Evolutionary conservation across 768 basidiomycete genomes (phyloP).

Genomic region (Dioszegia crocea): DNA sequence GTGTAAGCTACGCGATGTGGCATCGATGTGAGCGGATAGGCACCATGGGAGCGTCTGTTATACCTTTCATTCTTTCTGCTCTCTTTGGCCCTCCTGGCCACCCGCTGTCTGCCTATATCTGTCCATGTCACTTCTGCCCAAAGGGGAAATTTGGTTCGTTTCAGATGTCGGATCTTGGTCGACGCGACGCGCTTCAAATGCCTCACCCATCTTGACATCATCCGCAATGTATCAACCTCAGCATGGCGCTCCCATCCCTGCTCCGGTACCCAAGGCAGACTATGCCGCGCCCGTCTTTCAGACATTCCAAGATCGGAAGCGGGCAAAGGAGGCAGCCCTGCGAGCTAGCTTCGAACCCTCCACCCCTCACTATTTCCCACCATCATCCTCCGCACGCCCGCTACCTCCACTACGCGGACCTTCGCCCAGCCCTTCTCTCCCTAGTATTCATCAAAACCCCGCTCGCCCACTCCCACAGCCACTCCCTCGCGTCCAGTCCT

Average conservation of each 20-base stretch:
- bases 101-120: no score
- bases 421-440: slow-evolving; percentile 1
- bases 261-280: slow-evolving; percentile 28
- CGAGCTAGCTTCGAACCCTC: slow-evolving; percentile 12
- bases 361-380: not conserved
- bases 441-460: slow-evolving; percentile 1
- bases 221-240: not conserved
- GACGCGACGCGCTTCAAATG: slow-evolving; percentile 4
- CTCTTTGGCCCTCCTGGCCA: no score
- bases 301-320: slow-evolving; percentile 42
- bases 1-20: no score
- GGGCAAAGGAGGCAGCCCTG: slow-evolving; percentile 33
- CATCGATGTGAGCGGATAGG: no score
- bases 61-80: no score
- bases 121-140: not conserved
- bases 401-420: no score
- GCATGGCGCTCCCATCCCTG: slow-evolving; percentile 31
- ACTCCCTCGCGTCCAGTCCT: not conserved
- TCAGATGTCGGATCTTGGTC: not conserved
- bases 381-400: no score
- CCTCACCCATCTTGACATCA: no score
- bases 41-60: no score
- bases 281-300: slow-evolving; percentile 42
- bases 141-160: not conserved
- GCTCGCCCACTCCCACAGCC: slow-evolving; percentile 2